Evolutionary conservation across 2,329 filamentous ascomycete genomes (phyloP).

Genomic region (Aureobasidium melanogenum): DNA sequence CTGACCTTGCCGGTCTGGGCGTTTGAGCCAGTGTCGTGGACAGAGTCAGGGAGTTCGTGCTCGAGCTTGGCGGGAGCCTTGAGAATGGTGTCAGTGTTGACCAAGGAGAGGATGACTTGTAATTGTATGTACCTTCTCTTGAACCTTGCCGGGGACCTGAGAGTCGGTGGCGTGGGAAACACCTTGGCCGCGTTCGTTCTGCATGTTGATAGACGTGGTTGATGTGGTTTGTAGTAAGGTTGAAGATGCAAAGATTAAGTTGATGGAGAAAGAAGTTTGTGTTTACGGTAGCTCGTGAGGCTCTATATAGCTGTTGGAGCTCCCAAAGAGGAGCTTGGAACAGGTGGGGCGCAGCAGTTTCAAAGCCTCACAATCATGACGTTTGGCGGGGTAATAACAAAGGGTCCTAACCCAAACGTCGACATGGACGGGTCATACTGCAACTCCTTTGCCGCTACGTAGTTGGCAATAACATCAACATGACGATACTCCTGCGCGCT

Average conservation of each 20-base stretch:
- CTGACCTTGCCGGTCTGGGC: slow-evolving; percentile 28
- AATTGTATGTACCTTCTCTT: slow-evolving; percentile 25
- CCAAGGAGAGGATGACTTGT: background rate
- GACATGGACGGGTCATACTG: slow-evolving; percentile 1
- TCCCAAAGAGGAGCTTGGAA: background rate
- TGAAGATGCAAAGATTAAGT: background rate
- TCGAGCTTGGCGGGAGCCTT: slow-evolving; percentile 29
- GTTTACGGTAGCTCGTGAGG: background rate
- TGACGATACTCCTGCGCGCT: background rate
- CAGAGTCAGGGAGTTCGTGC: slow-evolving; percentile 30
- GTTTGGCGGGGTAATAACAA: background rate
- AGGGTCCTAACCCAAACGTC: background rate
- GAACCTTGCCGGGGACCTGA: slow-evolving; percentile 30
- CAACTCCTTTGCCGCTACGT: background rate
- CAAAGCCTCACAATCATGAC: background rate
- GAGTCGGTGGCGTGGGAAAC: slow-evolving; percentile 34
- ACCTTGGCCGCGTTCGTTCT: slow-evolving; percentile 31
- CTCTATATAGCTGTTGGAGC: background rate
- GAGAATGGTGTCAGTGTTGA: background rate
- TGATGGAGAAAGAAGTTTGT: background rate
- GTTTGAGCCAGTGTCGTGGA: slow-evolving; percentile 30
- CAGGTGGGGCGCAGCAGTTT: background rate
- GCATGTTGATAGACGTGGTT: slow-evolving; percentile 1
- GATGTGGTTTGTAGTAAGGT: background rate
- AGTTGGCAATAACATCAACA: background rate